Conservation (phyloP, 2,329 filamentous ascomycete genomes). For the Alternaria consortialis region DNA sequence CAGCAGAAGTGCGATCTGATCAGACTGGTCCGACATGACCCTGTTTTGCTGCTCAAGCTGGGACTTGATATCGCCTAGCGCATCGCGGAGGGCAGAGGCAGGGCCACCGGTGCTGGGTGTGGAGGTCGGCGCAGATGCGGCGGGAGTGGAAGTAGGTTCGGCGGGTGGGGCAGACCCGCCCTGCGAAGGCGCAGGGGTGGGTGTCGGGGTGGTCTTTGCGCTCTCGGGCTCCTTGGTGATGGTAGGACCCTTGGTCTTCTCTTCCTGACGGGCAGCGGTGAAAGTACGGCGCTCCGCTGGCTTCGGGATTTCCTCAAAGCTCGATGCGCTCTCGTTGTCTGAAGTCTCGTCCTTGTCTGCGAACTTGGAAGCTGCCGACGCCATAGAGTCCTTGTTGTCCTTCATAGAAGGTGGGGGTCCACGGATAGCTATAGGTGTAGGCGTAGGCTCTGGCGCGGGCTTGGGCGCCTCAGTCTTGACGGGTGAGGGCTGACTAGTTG, state of each 20-base stretch:
- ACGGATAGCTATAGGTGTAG: slow-evolving; percentile 57
- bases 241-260: slow-evolving; percentile 49
- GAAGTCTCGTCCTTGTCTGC: slow-evolving; percentile 75
- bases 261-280: slow-evolving; percentile 50
- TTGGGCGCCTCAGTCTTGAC: slow-evolving; percentile 63
- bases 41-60: slow-evolving; percentile 79
- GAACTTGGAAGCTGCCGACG: slow-evolving; percentile 84
- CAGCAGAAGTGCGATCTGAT: slow-evolving; percentile 75
- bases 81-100: slow-evolving; percentile 67
- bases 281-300: slow-evolving; percentile 69
- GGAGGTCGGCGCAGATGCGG: slow-evolving; percentile 50
- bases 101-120: slow-evolving; percentile 54
- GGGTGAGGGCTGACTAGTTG: slow-evolving; percentile 49
- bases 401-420: slow-evolving; percentile 74
- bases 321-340: slow-evolving; percentile 73
- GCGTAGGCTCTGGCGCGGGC: slow-evolving; percentile 59
- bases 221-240: slow-evolving; percentile 55
- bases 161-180: slow-evolving; percentile 48
- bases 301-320: slow-evolving; percentile 86
- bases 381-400: slow-evolving; percentile 87
- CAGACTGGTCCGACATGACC: slow-evolving; percentile 78
- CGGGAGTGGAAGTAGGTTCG: slow-evolving; percentile 50
- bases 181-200: slow-evolving; percentile 44
- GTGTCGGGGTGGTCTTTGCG: slow-evolving; percentile 54
- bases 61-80: slow-evolving; percentile 78